Evolutionary conservation across 1,284 basidiomycete genomes (phyloP), one percentile per base, ranked within the genome.

Genomic region (Lentinula novae-zelandiae): DNA sequence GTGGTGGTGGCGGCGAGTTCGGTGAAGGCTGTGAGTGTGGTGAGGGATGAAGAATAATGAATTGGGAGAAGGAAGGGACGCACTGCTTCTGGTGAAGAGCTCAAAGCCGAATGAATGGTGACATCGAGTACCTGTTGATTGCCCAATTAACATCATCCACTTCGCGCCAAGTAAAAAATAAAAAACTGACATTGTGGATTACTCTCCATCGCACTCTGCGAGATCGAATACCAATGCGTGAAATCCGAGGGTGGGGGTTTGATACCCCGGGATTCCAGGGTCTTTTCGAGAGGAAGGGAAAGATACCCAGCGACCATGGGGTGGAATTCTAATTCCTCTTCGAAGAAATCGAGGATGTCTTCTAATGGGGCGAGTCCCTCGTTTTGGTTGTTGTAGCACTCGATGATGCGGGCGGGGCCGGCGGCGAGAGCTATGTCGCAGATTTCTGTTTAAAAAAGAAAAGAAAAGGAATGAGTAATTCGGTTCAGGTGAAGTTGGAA

Each of bases 181-280:
- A 56, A 31, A 22, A n/a, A 60, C 72, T 49, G 60, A 70, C 74
- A 78, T 52, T 64, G 38, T 57, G 75, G 67, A 34, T 66, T 63
- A 39, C 67, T 65, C 36, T 70, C 64, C 17, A 65, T 63, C 42
- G 68, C 54, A 12, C 65, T 65, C 2, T 72, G 67, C 9, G 77
- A 65, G 50, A 78, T 67, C n/a, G 67, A 66, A 15, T 53, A 65
- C 67, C 68, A 72, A 54, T 67, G 65, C 1, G 64, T 51, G 44
- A 63, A 62, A 53, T 64, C 66, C 27, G 44, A 55, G 15, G 63
- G 56, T 8, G 66, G 64, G 22, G 60, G 61, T 46, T 68, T 67
- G 10, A 60, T 44, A 39, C 71, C 68, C 20, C 73, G 69, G 48
- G 67, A 65, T 42, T 67, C 62, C 58, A 67, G 67, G 12, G 71